phyloP scores from a whole-genome alignment of 225 moss, liverwort and hornwort genomes.

The Pseudoscleropodium purum region DNA sequence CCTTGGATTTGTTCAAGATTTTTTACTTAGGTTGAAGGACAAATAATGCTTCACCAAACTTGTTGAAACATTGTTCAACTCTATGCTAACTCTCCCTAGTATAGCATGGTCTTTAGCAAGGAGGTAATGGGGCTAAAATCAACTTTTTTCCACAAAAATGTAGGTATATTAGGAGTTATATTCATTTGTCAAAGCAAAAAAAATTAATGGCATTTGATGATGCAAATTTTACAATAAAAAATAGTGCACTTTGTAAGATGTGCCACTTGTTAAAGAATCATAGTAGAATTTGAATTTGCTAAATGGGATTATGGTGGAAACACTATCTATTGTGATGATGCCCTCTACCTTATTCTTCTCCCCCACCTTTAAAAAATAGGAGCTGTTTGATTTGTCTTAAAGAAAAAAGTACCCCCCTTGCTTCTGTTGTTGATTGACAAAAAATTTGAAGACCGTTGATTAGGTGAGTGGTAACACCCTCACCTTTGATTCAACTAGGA shows the following conservation, averaged over 20 bases:
- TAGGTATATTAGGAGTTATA: background rate
- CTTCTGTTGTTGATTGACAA: too few species aligned
- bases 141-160: background rate
- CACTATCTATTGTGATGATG: too few species aligned
- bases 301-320: background rate
- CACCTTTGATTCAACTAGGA: too few species aligned
- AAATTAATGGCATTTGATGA: background rate
- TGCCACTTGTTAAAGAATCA: background rate
- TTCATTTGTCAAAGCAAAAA: background rate
- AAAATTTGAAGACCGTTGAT: too few species aligned
- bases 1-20: rapidly evolving
- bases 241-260: too few species aligned
- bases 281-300: background rate
- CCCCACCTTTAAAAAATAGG: too few species aligned
- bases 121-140: background rate
- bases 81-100: rapidly evolving
- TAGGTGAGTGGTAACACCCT: too few species aligned
- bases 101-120: background rate
- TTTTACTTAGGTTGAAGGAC: rapidly evolving
- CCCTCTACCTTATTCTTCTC: too few species aligned
- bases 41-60: background rate
- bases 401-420: too few species aligned
- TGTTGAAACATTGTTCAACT: rapidly evolving
- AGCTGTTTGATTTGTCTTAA: too few species aligned
- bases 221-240: background rate